Evolutionary conservation across 768 basidiomycete genomes (phyloP).

Genomic region (Melanogaster broomeanus): DNA sequence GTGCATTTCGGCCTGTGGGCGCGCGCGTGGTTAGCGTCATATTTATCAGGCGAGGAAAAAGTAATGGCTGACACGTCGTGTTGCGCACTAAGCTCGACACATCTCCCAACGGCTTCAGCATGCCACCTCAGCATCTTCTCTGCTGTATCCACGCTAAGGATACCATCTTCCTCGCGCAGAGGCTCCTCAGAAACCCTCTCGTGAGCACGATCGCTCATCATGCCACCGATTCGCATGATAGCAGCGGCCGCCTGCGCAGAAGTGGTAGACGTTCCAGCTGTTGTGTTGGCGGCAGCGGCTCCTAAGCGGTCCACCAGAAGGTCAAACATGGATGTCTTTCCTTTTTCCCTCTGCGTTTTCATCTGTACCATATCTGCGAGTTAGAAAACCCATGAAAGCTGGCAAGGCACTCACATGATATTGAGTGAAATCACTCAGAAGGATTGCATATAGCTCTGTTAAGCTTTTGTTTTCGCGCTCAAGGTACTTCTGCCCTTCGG

Average conservation of each 20-base stretch:
- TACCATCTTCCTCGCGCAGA: slow-evolving; percentile 78
- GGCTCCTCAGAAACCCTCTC: slow-evolving; percentile 68
- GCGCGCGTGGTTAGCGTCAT: slow-evolving; percentile 6
- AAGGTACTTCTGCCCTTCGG: slow-evolving; percentile 88
- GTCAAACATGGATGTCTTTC: slow-evolving; percentile 82
- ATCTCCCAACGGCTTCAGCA: slow-evolving; percentile 93
- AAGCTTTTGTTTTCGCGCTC: slow-evolving; percentile 89
- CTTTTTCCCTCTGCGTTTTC: slow-evolving; percentile 55
- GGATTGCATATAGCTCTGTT: slow-evolving; percentile 71
- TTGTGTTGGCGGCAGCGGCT: slow-evolving; percentile 68
- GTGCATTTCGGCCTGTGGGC: slow-evolving; percentile 81
- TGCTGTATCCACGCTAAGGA: slow-evolving; percentile 70
- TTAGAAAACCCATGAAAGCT: slow-evolving; percentile 7
- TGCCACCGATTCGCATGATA: slow-evolving; percentile 88
- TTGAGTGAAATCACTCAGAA: slow-evolving; percentile 74
- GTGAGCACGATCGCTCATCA: slow-evolving; percentile 51
- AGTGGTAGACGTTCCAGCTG: slow-evolving; percentile 60
- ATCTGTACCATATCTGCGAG: slow-evolving; percentile 37
- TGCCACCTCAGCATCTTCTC: slow-evolving; percentile 97
- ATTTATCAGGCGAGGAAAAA: neutral
- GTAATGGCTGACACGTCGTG: slow-evolving; percentile 75
- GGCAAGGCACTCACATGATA: slow-evolving; percentile 68
- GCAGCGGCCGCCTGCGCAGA: slow-evolving; percentile 87
- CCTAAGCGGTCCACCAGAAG: slow-evolving; percentile 87
- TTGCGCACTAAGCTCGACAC: slow-evolving; percentile 81